phyloP scores from a whole-genome alignment of 495 filamentous ascomycete genomes.

The Chaetomium cochliodes region DNA sequence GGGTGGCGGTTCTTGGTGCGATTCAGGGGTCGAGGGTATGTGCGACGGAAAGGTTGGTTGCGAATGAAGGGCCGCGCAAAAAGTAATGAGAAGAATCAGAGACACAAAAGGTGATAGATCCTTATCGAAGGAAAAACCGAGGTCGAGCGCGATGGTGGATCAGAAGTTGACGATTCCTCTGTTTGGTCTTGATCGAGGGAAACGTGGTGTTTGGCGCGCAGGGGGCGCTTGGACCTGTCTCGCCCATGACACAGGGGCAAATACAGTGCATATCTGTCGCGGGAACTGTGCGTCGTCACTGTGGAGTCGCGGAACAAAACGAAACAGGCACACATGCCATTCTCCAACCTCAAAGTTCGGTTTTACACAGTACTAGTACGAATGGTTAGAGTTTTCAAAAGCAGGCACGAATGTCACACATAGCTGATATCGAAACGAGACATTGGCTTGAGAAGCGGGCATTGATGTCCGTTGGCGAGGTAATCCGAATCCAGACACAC shows the following conservation, averaged over 20 bases:
- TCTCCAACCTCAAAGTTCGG: no score
- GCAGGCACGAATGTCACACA: no score
- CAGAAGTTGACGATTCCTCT: not conserved
- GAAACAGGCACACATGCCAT: not conserved
- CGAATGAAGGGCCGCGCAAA: not conserved
- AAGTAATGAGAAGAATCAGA: not conserved
- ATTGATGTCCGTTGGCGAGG: no score
- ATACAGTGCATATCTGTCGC: not conserved
- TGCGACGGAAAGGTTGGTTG: not conserved
- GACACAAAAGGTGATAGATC: not conserved
- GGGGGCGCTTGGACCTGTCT: slow-evolving; percentile 18
- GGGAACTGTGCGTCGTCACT: slow-evolving; percentile 19
- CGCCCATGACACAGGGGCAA: not conserved
- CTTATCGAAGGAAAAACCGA: not conserved
- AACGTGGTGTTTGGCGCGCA: slow-evolving; percentile 17
- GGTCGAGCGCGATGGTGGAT: not conserved
- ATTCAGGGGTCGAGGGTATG: slow-evolving; percentile 4
- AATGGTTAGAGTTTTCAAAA: no score
- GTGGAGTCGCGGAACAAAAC: not conserved
- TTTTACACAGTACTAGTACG: no score
- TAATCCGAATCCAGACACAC: no score
- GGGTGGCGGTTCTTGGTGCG: not conserved
- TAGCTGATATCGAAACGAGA: no score
- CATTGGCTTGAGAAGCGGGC: no score
- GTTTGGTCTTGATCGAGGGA: not conserved